Conservation (phyloP, 1,139 yeast species). For the Eremothecium gossypii region DNA sequence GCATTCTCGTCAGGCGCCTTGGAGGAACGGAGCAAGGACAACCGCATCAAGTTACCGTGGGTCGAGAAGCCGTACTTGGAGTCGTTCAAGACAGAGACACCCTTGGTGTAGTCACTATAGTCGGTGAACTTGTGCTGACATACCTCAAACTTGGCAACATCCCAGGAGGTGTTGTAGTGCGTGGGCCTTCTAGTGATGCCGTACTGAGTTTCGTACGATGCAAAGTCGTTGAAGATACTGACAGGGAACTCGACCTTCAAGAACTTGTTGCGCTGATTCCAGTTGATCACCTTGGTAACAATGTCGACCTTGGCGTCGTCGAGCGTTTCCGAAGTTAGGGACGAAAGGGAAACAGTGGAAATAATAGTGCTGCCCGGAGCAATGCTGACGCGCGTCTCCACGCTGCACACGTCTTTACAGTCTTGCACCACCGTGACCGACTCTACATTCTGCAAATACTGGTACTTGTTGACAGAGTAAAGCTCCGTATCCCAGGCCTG, state of each 20-base stretch:
- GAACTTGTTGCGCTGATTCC: slow-evolving; percentile 85
- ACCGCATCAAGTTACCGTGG: slow-evolving; percentile 80
- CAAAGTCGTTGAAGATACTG: slow-evolving; percentile 62
- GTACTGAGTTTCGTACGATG: slow-evolving; percentile 87
- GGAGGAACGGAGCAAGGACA: slow-evolving; percentile 75
- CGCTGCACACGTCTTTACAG: slow-evolving; percentile 53
- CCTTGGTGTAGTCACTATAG: slow-evolving; percentile 74
- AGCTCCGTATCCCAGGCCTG: slow-evolving; percentile 98
- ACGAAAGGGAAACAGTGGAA: slow-evolving; percentile 65
- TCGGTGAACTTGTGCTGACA: slow-evolving; percentile 93
- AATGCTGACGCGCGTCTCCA: slow-evolving; percentile 38
- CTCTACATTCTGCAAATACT: slow-evolving; percentile 38
- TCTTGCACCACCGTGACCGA: slow-evolving; percentile 43
- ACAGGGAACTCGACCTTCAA: slow-evolving; percentile 94
- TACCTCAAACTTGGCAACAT: slow-evolving; percentile 90
- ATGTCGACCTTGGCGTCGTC: slow-evolving; percentile 40
- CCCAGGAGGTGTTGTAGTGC: slow-evolving; percentile 92
- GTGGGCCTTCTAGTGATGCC: slow-evolving; percentile 89
- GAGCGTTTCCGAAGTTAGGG: slow-evolving; percentile 32
- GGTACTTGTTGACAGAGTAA: slow-evolving; percentile 63
- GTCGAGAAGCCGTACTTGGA: slow-evolving; percentile 86
- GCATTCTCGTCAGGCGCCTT: slow-evolving; percentile 89
- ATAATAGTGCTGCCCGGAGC: slow-evolving; percentile 43
- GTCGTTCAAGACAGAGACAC: slow-evolving; percentile 79
- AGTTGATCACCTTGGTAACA: slow-evolving; percentile 52